A percentile compares a stretch with the other conserved stretches of the same genome.
Conservation (phyloP, 805 yeast genomes). For the Torulaspora delbrueckii region DNA sequence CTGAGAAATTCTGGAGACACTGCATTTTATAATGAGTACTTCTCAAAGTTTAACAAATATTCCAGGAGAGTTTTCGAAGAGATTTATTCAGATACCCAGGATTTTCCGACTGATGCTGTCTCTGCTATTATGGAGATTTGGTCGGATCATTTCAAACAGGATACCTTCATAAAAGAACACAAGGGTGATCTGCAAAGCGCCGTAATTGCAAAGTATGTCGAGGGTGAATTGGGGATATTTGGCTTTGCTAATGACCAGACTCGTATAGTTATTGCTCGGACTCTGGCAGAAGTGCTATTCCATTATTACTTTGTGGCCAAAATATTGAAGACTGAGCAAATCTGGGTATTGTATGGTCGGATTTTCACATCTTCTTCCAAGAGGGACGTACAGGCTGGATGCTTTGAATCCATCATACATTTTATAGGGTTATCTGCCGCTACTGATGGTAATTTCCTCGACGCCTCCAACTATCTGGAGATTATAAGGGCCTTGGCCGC, state of each 20-base stretch:
- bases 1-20: slow-evolving; percentile 17
- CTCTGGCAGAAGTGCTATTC: slow-evolving; percentile 37
- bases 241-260: slow-evolving; percentile 31
- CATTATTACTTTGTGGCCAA: slow-evolving; percentile 21
- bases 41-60: slow-evolving; percentile 25
- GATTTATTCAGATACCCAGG: slow-evolving; percentile 19
- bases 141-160: slow-evolving; percentile 20
- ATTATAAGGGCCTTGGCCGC: slow-evolving; percentile 24
- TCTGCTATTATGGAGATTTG: slow-evolving; percentile 26
- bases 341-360: slow-evolving; percentile 22
- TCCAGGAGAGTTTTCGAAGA: slow-evolving; percentile 24
- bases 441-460: slow-evolving; percentile 27
- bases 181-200: slow-evolving; percentile 14
- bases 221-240: slow-evolving; percentile 26
- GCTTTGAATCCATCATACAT: slow-evolving; percentile 38
- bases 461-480: slow-evolving; percentile 25
- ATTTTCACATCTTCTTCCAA: slow-evolving; percentile 17
- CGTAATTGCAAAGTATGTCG: slow-evolving; percentile 22
- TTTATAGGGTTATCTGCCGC: slow-evolving; percentile 31
- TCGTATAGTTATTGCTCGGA: slow-evolving; percentile 30
- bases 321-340: slow-evolving; percentile 18
- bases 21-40: slow-evolving; percentile 9
- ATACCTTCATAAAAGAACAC: slow-evolving; percentile 24
- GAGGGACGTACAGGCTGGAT: slow-evolving; percentile 31
- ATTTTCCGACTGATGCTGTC: slow-evolving; percentile 28